These are phyloP conservation scores for Raffaelea ambrosiae DNA, from an alignment of 2,329 filamentous ascomycete species.

Conservation along the genomic window DNA sequence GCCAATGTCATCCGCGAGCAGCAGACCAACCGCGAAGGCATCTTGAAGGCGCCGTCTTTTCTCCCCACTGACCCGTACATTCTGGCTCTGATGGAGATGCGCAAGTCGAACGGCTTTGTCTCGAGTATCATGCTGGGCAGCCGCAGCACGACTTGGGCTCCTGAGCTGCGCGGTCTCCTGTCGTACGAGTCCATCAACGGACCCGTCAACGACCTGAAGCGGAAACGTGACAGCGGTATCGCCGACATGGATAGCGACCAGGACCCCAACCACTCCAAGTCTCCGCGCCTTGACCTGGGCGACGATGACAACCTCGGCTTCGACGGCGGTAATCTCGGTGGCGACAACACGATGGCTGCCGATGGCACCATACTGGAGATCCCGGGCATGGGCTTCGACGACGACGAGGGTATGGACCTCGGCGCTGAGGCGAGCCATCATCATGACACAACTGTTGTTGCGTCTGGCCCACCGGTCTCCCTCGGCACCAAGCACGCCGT, in stretches of 20 bases:
- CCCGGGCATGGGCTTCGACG: constrained; percentile 40
- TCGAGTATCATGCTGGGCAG: constrained; percentile 77
- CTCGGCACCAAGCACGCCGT: constrained; percentile 92
- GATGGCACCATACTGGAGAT: constrained; percentile 60
- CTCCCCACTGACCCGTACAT: constrained; percentile 81
- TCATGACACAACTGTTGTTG: constrained; percentile 54
- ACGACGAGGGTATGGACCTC: constrained; percentile 34
- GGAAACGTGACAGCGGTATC: constrained; percentile 84
- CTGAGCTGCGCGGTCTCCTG: constrained; percentile 86
- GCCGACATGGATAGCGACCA: constrained; percentile 67
- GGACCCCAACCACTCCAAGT: constrained; percentile 55
- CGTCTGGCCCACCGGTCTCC: constrained; percentile 80
- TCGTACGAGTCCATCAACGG: constrained; percentile 69
- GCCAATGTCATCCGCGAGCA: constrained; percentile 75
- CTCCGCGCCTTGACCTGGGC: constrained; percentile 59
- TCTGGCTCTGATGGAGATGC: constrained; percentile 82
- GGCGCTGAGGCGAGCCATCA: constrained; percentile 29
- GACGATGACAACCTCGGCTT: constrained; percentile 48
- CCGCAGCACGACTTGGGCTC: constrained; percentile 73
- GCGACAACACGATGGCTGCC: constrained; percentile 42
- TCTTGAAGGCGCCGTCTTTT: constrained; percentile 74
- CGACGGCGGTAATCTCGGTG: constrained; percentile 41
- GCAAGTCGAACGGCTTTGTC: constrained; percentile 84
- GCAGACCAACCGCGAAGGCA: constrained; percentile 77
- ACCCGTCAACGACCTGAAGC: constrained; percentile 73